phyloP scores from a whole-genome alignment of 257 asterid species.

The Solanum chiquidenum region DNA sequence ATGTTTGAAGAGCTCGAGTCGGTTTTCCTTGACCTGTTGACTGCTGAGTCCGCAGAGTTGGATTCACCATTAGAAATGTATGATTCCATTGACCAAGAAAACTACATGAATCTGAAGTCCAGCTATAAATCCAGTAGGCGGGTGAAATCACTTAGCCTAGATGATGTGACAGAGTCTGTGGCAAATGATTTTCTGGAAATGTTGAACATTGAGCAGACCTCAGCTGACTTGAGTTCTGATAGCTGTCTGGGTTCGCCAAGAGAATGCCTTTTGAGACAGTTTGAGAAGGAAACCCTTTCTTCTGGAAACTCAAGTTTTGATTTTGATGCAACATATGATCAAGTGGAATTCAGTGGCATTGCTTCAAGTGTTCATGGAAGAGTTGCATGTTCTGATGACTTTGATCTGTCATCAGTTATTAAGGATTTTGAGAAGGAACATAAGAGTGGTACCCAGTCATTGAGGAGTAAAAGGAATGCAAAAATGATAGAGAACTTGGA shows the following conservation, averaged over 20 bases:
- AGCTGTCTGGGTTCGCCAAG: conserved; percentile 22
- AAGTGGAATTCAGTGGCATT: conserved; percentile 7
- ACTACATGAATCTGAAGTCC: conserved; percentile 8
- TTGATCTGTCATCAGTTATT: conserved; percentile 39
- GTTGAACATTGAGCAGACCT: conserved; percentile 36
- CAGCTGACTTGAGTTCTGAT: conserved; percentile 22
- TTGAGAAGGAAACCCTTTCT: conserved; percentile 25
- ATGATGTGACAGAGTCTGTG: conserved; percentile 53
- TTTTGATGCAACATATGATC: conserved; percentile 23
- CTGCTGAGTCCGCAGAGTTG: conserved; percentile 16
- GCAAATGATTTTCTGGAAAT: conserved; percentile 69
- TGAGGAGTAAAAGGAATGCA: conserved; percentile 45
- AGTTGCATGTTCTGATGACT: conserved; percentile 33
- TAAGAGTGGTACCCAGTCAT: conserved; percentile 16
- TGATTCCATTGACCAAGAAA: conserved; percentile 21
- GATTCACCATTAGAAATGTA: conserved; percentile 11
- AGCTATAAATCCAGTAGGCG: conserved; percentile 17
- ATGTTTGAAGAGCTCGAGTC: conserved; percentile 26
- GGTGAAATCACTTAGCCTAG: conserved; percentile 46
- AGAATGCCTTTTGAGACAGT: conserved; percentile 24
- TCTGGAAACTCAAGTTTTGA: conserved; percentile 14
- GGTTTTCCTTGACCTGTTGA: conserved; percentile 8
- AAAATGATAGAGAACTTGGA: conserved; percentile 67
- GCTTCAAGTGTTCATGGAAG: conserved; percentile 12
- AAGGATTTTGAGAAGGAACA: conserved; percentile 32